These are phyloP conservation scores for Coemansia asiatica DNA, from an alignment of 192 early-diverging fungal species.

Conservation along the genomic window DNA sequence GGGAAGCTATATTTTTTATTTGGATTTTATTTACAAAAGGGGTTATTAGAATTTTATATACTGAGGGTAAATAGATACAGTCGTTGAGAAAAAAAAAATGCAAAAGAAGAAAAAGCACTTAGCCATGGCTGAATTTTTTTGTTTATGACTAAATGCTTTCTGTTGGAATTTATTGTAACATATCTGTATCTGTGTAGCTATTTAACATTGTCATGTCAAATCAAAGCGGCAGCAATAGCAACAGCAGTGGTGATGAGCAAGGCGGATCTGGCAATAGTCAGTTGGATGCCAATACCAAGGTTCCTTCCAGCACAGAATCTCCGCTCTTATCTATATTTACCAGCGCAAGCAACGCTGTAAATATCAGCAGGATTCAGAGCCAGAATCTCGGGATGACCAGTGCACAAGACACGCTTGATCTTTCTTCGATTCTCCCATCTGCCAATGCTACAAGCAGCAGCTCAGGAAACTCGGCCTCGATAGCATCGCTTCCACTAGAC, in stretches of 20 bases:
- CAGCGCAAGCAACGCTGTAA: conserved; percentile 6
- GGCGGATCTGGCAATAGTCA: neutral
- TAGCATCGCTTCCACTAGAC: conserved; percentile 29
- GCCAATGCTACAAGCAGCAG: neutral
- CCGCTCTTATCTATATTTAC: neutral
- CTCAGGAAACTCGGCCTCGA: neutral
- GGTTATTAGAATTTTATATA: too few species aligned
- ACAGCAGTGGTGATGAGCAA: neutral
- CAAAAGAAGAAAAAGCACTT: too few species aligned
- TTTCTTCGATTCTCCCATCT: conserved; percentile 25
- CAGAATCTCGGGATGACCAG: neutral
- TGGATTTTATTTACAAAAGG: too few species aligned
- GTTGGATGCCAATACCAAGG: neutral
- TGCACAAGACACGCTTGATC: conserved; percentile 12
- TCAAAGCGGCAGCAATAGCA: conserved; percentile 3
- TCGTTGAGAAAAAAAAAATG: neutral
- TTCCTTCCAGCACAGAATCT: neutral
- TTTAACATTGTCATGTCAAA: neutral
- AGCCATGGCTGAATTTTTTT: neutral
- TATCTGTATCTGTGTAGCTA: neutral
- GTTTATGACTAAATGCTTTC: neutral
- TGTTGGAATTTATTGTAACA: neutral
- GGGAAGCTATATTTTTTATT: too few species aligned
- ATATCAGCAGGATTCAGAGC: conserved; percentile 2
- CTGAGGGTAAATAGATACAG: neutral